Evolutionary conservation across 768 basidiomycete genomes (phyloP).

Genomic region (Suillus subalutaceus): DNA sequence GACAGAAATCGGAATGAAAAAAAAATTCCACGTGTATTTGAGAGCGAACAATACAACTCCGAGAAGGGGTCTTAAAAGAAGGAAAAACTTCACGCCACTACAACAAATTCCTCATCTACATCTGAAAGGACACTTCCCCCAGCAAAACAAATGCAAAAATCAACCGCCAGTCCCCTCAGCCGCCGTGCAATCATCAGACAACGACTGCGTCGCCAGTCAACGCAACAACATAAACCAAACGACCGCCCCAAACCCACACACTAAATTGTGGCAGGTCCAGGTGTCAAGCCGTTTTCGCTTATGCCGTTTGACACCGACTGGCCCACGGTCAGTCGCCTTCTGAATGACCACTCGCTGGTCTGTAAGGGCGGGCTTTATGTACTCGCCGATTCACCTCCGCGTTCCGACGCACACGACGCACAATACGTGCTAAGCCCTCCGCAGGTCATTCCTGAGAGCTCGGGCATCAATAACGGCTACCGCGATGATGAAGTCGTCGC

Average conservation of each 20-base stretch:
- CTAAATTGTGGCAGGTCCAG: constrained; percentile 12
- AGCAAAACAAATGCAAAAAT: background rate
- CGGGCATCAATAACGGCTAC: background rate
- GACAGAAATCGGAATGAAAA: too few species aligned
- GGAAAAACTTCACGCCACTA: background rate
- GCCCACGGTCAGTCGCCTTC: background rate
- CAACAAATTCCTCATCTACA: background rate
- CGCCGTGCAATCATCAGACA: background rate
- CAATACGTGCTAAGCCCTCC: background rate
- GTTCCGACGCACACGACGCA: background rate
- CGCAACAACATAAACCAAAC: background rate
- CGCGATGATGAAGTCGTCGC: background rate
- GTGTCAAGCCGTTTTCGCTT: constrained; percentile 27
- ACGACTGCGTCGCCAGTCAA: background rate
- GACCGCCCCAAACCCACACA: background rate
- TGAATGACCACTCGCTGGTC: background rate
- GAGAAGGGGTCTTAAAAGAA: background rate
- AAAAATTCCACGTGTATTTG: background rate
- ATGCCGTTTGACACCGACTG: constrained; percentile 20
- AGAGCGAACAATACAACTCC: background rate
- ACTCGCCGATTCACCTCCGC: background rate
- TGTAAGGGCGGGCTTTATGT: background rate
- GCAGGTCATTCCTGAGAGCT: too few species aligned
- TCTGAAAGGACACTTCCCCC: background rate
- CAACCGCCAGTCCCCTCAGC: background rate